Evolutionary conservation across 345 rosid species (phyloP).

Genomic region (Salix caprea): DNA sequence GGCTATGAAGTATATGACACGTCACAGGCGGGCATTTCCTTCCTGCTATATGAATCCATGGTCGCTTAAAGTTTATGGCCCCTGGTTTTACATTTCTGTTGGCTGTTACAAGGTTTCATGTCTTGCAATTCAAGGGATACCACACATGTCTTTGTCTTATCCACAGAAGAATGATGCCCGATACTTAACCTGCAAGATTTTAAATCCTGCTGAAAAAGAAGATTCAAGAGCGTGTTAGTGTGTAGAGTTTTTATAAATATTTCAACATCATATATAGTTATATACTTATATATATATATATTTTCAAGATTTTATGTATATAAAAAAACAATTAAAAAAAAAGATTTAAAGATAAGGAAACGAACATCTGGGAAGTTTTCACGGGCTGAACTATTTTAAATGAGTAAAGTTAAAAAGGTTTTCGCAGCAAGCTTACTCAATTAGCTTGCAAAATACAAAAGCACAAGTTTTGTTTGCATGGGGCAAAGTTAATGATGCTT

Average conservation of each 20-base stretch:
- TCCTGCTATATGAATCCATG: neutral
- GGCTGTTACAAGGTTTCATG: neutral
- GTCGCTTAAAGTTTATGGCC: neutral
- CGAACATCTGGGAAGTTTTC: neutral
- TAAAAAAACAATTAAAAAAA: neutral
- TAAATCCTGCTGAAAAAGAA: no score
- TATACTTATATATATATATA: no score
- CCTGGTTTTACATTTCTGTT: constrained; percentile 11
- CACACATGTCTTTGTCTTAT: neutral
- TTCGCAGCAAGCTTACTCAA: neutral
- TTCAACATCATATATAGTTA: no score
- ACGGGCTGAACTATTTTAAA: neutral
- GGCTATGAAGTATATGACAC: neutral
- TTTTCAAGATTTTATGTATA: neutral
- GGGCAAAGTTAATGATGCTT: neutral
- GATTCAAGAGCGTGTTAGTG: no score
- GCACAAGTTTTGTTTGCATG: neutral
- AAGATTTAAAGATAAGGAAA: neutral
- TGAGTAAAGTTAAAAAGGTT: no score
- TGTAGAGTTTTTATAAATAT: no score
- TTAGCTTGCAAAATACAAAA: neutral
- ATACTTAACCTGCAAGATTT: neutral
- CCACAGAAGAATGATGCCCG: neutral
- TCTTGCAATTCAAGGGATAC: neutral
- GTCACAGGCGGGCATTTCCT: neutral